A percentile compares a stretch with the other conserved stretches of the same genome.
Conservation (phyloP, 306 rosid genomes). For the Lotus japonicus region DNA sequence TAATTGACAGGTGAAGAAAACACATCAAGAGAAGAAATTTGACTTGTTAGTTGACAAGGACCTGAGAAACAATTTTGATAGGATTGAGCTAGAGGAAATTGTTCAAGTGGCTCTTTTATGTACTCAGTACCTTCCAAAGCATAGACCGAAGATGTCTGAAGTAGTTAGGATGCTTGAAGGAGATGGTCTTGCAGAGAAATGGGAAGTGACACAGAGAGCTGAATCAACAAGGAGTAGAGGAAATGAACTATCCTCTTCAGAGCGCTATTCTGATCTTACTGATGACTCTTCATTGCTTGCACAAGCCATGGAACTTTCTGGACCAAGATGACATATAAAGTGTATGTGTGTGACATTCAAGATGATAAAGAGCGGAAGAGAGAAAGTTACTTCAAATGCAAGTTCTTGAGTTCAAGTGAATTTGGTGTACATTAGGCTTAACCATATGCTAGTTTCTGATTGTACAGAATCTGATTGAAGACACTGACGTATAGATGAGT, state of each 20-base stretch:
- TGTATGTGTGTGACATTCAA: too few relatives aligned
- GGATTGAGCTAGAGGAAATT: constrained; percentile 82
- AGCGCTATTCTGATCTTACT: constrained; percentile 85
- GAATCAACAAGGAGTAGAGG: constrained; percentile 74
- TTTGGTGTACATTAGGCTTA: constrained; percentile 31
- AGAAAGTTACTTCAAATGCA: constrained; percentile 19
- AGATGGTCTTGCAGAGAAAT: constrained; percentile 94
- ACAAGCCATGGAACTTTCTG: constrained; percentile 98
- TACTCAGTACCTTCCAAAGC: constrained; percentile 75
- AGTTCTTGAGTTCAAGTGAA: constrained; percentile 1
- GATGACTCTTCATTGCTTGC: constrained; percentile 95
- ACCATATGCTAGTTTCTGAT: constrained; percentile 24
- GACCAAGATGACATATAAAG: constrained; percentile 59
- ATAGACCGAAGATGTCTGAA: constrained; percentile 93
- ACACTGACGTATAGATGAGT: constrained; percentile 31
- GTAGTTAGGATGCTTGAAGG: constrained; percentile 98
- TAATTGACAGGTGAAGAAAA: constrained; percentile 71
- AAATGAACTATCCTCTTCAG: constrained; percentile 79
- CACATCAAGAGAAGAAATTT: constrained; percentile 81
- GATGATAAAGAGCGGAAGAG: too few relatives aligned
- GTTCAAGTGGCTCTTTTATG: constrained; percentile 85
- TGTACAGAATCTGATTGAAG: constrained; percentile 44
- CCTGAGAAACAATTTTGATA: constrained; percentile 55
- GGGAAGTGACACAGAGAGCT: constrained; percentile 89
- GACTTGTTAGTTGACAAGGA: constrained; percentile 80